These are phyloP conservation scores for Neoboletus magnificus DNA, from an alignment of 768 basidiomycete species.

Conservation along the genomic window DNA sequence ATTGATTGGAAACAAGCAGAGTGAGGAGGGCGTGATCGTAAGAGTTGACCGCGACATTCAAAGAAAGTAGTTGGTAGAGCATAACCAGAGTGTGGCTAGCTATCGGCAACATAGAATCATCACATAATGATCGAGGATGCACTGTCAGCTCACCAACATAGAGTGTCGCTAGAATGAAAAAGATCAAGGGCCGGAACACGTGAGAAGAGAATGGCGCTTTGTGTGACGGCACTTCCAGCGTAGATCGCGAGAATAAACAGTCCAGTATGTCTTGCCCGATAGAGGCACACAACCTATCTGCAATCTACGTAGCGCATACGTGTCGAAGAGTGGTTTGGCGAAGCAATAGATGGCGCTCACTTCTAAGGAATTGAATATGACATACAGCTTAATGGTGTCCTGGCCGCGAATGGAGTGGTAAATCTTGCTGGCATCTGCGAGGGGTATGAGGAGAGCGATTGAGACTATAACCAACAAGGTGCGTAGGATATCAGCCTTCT, in stretches of 20 bases:
- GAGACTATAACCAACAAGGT: conserved; percentile 72
- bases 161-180: conserved; percentile 74
- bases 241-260: conserved; percentile 92
- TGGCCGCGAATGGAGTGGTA: conserved; percentile 97
- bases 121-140: background rate
- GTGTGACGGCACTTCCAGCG: conserved; percentile 70
- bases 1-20: conserved; percentile 94
- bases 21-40: conserved; percentile 96
- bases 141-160: conserved; percentile 66
- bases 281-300: conserved; percentile 88
- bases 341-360: conserved; percentile 44
- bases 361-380: conserved; percentile 98
- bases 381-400: conserved; percentile 98
- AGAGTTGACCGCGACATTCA: conserved; percentile 97
- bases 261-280: conserved; percentile 98
- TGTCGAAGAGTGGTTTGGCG: background rate
- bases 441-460: conserved; percentile 67
- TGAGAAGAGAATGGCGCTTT: conserved; percentile 56
- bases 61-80: conserved; percentile 90
- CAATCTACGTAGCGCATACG: conserved; percentile 59
- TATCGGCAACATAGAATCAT: conserved; percentile 28
- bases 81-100: conserved; percentile 91
- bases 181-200: conserved; percentile 77
- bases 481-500: conserved; percentile 91
- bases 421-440: conserved; percentile 95